Percentiles rank a stretch among this genome's conserved stretches.
Evolutionary conservation across 2,329 filamentous ascomycete species (phyloP).

Genomic region (Arachnopeziza araneosa): DNA sequence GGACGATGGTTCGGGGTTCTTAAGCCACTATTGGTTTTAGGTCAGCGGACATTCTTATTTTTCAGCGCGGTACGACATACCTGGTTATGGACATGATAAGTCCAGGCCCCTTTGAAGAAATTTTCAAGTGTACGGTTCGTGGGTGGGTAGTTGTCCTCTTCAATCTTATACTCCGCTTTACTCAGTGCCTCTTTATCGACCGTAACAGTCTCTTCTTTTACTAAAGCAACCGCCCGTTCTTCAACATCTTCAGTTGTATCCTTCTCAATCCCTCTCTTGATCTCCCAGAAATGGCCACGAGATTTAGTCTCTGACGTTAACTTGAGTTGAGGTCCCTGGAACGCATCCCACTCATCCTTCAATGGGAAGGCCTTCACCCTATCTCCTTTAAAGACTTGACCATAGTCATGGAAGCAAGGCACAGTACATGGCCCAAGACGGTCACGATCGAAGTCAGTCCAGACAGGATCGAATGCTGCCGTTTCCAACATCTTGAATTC

Average conservation of each 20-base stretch:
- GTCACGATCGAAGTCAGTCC: slow-evolving; percentile 51
- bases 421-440: slow-evolving; percentile 46
- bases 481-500: slow-evolving; percentile 54
- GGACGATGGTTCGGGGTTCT: slow-evolving; percentile 49
- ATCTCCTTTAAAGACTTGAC: slow-evolving; percentile 43
- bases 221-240: slow-evolving; percentile 14
- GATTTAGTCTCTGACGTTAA: slow-evolving; percentile 19
- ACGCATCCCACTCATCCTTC: slow-evolving; percentile 49
- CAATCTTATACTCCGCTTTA: slow-evolving; percentile 40
- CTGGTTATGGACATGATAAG: slow-evolving; percentile 53
- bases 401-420: slow-evolving; percentile 48
- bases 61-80: slow-evolving; percentile 26
- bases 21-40: slow-evolving; percentile 41
- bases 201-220: slow-evolving; percentile 6
- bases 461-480: slow-evolving; percentile 50
- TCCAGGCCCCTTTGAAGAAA: slow-evolving; percentile 51
- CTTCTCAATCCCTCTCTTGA: slow-evolving; percentile 10
- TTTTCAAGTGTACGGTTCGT: slow-evolving; percentile 50
- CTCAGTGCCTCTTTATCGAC: slow-evolving; percentile 23
- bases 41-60: not conserved
- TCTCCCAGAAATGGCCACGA: slow-evolving; percentile 24
- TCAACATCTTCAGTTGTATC: slow-evolving; percentile 13
- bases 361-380: slow-evolving; percentile 35
- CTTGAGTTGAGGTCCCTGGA: slow-evolving; percentile 39
- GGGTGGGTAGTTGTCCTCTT: slow-evolving; percentile 47